Percentiles rank a stretch among this genome's conserved stretches.
phyloP scores from a whole-genome alignment of 139 green algal species.

The Chlamydomonas applanata region DNA sequence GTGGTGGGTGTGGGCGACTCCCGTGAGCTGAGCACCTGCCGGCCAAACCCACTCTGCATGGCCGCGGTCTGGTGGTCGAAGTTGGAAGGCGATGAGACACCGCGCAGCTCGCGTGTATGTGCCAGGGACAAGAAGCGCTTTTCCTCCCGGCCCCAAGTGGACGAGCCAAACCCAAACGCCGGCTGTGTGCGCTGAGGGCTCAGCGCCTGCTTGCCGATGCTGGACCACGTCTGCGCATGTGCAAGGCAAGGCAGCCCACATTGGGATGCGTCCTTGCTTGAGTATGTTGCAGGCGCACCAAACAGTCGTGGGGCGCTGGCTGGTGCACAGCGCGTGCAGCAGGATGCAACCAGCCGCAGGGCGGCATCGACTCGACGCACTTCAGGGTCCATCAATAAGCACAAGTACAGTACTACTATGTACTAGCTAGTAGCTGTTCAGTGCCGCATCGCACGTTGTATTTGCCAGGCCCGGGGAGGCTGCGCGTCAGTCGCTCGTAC shows the following conservation, averaged over 20 bases:
- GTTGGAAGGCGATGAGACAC: slow-evolving; percentile 19
- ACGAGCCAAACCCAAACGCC: slow-evolving; percentile 7
- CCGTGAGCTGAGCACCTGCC: slow-evolving; percentile 10
- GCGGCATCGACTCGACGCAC: too few species aligned
- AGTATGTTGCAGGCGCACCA: not conserved
- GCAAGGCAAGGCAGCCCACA: too few species aligned
- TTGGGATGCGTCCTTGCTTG: not conserved
- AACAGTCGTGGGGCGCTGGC: not conserved
- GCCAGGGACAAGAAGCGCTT: slow-evolving; percentile 18
- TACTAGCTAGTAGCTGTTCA: too few species aligned
- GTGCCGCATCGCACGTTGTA: slow-evolving; percentile 17
- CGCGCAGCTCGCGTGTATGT: slow-evolving; percentile 9
- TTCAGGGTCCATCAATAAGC: too few species aligned
- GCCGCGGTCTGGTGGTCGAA: slow-evolving; percentile 16
- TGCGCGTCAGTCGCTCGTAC: slow-evolving; percentile 18
- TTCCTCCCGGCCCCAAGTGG: slow-evolving; percentile 10
- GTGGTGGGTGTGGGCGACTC: not conserved
- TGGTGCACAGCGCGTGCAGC: too few species aligned
- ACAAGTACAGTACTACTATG: too few species aligned
- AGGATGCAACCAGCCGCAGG: too few species aligned
- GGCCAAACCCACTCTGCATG: slow-evolving; percentile 17
- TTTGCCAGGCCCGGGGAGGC: slow-evolving; percentile 16
- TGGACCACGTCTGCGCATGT: not conserved
- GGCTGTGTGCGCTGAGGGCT: slow-evolving; percentile 15
- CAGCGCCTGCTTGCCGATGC: slow-evolving; percentile 25